phyloP scores from a whole-genome alignment of 139 green algal genomes.

The Volvox africanus region DNA sequence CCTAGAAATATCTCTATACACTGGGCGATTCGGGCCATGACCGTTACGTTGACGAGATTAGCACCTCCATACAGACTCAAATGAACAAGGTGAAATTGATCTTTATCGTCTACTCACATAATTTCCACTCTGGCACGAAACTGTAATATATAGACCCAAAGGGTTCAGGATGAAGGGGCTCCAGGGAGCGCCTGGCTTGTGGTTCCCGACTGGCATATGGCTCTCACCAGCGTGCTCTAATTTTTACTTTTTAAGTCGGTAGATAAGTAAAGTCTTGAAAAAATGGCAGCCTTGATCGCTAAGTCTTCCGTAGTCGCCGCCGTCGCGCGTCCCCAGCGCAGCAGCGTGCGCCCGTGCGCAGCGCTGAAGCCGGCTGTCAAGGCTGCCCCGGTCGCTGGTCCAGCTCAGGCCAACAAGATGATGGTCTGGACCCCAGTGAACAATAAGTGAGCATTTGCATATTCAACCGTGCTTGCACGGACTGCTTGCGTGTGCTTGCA shows the following conservation, averaged over 20 bases:
- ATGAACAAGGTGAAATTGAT: too few relatives aligned
- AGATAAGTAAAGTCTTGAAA: neutral
- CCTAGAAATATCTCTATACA: too few relatives aligned
- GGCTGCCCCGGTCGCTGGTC: conserved; percentile 60
- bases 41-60: too few relatives aligned
- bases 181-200: neutral
- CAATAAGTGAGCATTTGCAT: conserved; percentile 73
- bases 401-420: conserved; percentile 77
- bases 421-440: conserved; percentile 85
- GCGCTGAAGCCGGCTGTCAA: conserved; percentile 51
- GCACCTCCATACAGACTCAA: too few relatives aligned
- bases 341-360: conserved; percentile 22
- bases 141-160: neutral
- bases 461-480: neutral
- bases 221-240: neutral
- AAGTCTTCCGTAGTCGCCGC: conserved; percentile 43
- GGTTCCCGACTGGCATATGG: neutral
- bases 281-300: conserved; percentile 54
- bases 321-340: conserved; percentile 26
- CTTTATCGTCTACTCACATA: neutral
- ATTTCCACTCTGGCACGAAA: neutral
- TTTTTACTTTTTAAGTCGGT: conserved; percentile 8
- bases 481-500: neutral
- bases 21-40: too few relatives aligned
- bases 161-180: neutral